A percentile compares a stretch with the other conserved stretches of the same genome.
These are phyloP conservation scores for Gardenia jasminoides DNA, from an alignment of 257 asterid genomes.

Conservation along the genomic window DNA sequence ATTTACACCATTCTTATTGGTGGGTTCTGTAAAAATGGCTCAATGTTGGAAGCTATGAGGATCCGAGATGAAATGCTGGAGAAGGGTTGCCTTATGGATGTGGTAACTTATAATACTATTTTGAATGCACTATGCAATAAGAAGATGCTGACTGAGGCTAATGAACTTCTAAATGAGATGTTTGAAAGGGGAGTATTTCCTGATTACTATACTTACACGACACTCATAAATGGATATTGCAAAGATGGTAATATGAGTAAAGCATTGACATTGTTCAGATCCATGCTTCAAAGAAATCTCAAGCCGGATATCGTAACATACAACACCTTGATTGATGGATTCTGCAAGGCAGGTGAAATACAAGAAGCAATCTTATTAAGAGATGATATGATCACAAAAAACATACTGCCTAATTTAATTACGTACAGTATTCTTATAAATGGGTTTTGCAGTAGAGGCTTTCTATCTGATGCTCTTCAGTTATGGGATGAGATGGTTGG, in stretches of 20 bases:
- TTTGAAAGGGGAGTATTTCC: slow-evolving; percentile 61
- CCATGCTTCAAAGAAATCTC: slow-evolving; percentile 52
- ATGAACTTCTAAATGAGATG: slow-evolving; percentile 68
- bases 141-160: slow-evolving; percentile 57
- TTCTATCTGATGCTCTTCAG: slow-evolving; percentile 46
- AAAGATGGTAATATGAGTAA: slow-evolving; percentile 50
- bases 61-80: slow-evolving; percentile 64
- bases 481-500: slow-evolving; percentile 73
- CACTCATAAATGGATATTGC: slow-evolving; percentile 67
- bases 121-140: slow-evolving; percentile 66
- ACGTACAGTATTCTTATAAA: slow-evolving; percentile 63
- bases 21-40: slow-evolving; percentile 59
- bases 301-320: slow-evolving; percentile 65
- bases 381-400: slow-evolving; percentile 54
- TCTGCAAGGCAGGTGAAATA: slow-evolving; percentile 62
- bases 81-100: slow-evolving; percentile 61
- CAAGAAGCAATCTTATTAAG: slow-evolving; percentile 47
- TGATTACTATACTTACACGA: slow-evolving; percentile 67
- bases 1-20: slow-evolving; percentile 65
- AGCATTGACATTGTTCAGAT: slow-evolving; percentile 43
- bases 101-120: slow-evolving; percentile 63
- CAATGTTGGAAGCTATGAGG: slow-evolving; percentile 57
- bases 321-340: slow-evolving; percentile 65
- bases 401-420: slow-evolving; percentile 47
- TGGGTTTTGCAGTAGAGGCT: slow-evolving; percentile 58